Evolutionary conservation across 306 rosid species (phyloP).

Genomic region (Cotoneaster glaucophyllus): DNA sequence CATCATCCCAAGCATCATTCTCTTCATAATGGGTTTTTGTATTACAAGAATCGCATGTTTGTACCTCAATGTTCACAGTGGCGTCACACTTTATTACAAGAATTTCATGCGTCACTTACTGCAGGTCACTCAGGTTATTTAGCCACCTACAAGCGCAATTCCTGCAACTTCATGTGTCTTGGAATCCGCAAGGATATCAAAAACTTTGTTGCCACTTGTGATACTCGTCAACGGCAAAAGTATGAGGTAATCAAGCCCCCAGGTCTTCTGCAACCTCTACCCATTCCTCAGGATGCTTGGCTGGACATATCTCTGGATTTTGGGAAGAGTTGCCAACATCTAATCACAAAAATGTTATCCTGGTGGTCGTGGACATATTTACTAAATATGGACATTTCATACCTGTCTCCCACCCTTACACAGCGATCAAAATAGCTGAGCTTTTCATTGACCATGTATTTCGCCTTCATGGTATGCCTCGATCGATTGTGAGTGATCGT

Average conservation of each 20-base stretch:
- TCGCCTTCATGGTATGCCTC: neutral
- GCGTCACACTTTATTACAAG: neutral
- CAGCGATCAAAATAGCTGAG: accelerated
- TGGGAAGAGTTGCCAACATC: neutral
- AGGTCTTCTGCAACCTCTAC: neutral
- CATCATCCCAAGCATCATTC: too few species aligned
- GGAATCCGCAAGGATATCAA: neutral
- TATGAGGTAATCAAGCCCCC: neutral
- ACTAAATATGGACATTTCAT: neutral
- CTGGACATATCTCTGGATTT: neutral
- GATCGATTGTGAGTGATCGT: neutral
- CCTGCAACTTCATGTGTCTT: neutral
- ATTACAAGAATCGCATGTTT: neutral
- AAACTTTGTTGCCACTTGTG: neutral
- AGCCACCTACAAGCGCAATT: neutral
- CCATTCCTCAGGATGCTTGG: neutral
- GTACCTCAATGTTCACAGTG: neutral
- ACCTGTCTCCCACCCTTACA: neutral
- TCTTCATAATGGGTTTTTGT: neutral
- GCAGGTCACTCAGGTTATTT: neutral
- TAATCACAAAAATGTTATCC: too few species aligned
- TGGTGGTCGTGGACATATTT: neutral
- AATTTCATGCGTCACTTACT: neutral
- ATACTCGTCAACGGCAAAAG: neutral
- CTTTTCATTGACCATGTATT: neutral